Evolutionary conservation across 1,284 basidiomycete genomes (phyloP), one percentile per base, ranked within the genome.

Genomic region (Trichosporon ovoides): DNA sequence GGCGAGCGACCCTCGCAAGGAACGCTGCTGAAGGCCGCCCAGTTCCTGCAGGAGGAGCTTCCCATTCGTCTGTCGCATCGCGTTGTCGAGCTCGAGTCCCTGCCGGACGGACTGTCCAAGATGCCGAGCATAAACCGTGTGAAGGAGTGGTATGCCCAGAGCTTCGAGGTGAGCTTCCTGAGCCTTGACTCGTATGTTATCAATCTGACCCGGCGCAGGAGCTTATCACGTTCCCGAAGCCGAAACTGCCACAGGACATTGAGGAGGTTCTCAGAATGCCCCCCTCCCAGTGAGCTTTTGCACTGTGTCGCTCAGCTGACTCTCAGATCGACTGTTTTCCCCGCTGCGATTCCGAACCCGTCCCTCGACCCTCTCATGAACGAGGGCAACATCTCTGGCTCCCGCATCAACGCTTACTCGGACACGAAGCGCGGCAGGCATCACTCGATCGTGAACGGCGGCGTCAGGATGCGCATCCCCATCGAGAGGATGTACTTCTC

Each of bases 121-220:
- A 97, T 96, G 94, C 86, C 89, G 0, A 91, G 88, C 50, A 98
- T 98, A 66, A 85, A 88, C 65, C 92, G 90, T 72, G 95, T 98
- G 65, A 95, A 95, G 80, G 87, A 96, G 72, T 98, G 95, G 95
- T 98, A 98, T 74, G 95, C 94, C 0, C 91, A 98, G 80, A 94
- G 91, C 16, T 98, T 98, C 71, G 90, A 98, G 82, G 93, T 93
- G 56, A 62, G 84, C 80, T 35, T 12, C 18, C n/a, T n/a, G 3
- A n/a, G n/a, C n/a, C n/a, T n/a, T 31, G 5, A 9, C 28, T 31
- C 28, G 28, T 24, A 6, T 28, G 7, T 2, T 19, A 24, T 16
- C 7, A 14, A 16, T 56, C 63, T 66, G 56, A 66, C 57, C 28
- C 11, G 38, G 9, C n/a, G 18, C 68, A 96, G 91, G 92, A 96